phyloP scores from a whole-genome alignment of 2,329 filamentous ascomycete genomes.

The Fusarium solani-melongenae region DNA sequence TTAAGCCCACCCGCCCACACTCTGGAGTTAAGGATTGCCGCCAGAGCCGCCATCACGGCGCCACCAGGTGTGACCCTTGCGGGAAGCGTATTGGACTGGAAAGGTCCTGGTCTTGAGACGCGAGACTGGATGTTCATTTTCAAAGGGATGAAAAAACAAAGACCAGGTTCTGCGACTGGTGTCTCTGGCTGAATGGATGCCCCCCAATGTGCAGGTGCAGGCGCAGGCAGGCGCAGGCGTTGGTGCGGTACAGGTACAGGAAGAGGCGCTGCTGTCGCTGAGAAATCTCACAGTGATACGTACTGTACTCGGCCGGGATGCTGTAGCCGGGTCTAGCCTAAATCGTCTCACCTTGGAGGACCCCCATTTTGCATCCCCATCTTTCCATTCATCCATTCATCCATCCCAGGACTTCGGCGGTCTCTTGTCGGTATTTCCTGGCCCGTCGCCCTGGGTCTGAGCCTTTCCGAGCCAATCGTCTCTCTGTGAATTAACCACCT shows the following conservation, averaged over 20 bases:
- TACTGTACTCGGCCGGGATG: constrained; percentile 28
- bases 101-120: constrained; percentile 19
- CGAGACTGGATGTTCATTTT: constrained; percentile 12
- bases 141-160: background rate
- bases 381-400: constrained; percentile 21
- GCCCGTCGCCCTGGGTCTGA: background rate
- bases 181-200: background rate
- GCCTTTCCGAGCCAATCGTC: constrained; percentile 5
- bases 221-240: background rate
- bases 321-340: constrained; percentile 37
- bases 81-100: constrained; percentile 22
- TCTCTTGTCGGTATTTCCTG: background rate
- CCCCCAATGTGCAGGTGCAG: background rate
- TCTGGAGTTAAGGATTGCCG: constrained; percentile 24
- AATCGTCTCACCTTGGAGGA: constrained; percentile 41
- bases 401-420: background rate
- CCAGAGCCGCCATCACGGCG: constrained; percentile 36
- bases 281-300: background rate
- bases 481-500: background rate
- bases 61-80: constrained; percentile 19
- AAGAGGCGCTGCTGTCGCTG: background rate
- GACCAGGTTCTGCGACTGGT: constrained; percentile 24
- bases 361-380: constrained; percentile 14
- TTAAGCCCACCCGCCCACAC: background rate
- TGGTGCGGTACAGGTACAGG: background rate